phyloP scores from a whole-genome alignment of 352 stramenopile species.

The Globisporangium lucens region DNA sequence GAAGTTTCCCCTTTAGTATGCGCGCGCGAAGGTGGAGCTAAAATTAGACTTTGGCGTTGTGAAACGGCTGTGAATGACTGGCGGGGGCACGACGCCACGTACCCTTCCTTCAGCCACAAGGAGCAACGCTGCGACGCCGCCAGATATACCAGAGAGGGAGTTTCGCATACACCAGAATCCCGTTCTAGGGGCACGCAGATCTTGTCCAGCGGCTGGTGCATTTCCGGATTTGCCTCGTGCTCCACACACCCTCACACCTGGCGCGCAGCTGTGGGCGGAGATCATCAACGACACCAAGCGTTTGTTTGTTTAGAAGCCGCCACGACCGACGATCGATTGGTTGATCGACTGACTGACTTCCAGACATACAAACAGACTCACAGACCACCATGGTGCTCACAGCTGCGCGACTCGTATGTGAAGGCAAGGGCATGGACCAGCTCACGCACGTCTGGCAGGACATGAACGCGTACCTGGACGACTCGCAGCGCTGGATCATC shows the following conservation, averaged over 20 bases:
- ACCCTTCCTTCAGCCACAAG: neutral
- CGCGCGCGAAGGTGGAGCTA: slow-evolving; percentile 5
- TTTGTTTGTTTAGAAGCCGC: neutral
- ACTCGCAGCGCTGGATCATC: slow-evolving; percentile 56
- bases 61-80: slow-evolving; percentile 10
- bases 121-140: neutral
- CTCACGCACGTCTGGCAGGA: slow-evolving; percentile 54
- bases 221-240: slow-evolving; percentile 12
- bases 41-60: neutral
- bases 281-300: neutral
- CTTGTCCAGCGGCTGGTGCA: neutral
- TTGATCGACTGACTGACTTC: neutral
- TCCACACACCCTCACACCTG: slow-evolving; percentile 2
- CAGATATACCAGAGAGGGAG: neutral
- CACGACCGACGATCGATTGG: neutral
- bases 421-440: slow-evolving; percentile 38
- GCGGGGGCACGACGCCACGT: slow-evolving; percentile 12
- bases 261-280: slow-evolving; percentile 15
- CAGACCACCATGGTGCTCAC: slow-evolving; percentile 44
- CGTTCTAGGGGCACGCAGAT: neutral
- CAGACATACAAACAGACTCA: neutral
- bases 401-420: slow-evolving; percentile 47
- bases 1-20: slow-evolving; percentile 7
- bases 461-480: slow-evolving; percentile 50
- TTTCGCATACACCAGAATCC: neutral